phyloP scores from a whole-genome alignment of 208 protist species.

The Novymonas esmeraldas region DNA sequence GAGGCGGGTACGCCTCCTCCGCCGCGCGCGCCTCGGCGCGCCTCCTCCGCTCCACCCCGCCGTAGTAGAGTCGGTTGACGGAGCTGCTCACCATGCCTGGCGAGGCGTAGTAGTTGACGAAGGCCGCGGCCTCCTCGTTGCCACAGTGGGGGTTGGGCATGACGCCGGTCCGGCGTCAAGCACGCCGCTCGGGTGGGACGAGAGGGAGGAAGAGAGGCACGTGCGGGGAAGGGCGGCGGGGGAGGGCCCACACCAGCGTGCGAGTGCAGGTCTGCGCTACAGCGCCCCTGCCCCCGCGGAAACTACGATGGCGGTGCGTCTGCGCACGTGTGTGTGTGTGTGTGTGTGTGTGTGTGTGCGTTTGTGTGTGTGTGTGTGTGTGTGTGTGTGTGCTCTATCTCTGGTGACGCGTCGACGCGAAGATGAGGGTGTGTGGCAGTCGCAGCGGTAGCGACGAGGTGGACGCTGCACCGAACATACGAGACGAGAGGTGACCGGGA shows the following conservation, averaged over 20 bases:
- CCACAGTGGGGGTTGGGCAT: conserved; percentile 79
- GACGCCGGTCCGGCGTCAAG: no score
- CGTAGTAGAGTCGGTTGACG: conserved; percentile 73
- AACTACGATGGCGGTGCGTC: background rate
- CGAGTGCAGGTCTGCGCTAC: no score
- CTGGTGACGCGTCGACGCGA: no score
- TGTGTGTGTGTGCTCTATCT: no score
- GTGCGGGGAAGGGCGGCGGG: no score
- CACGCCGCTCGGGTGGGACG: no score
- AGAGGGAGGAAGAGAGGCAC: no score
- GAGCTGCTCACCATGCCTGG: conserved; percentile 66
- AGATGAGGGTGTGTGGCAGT: no score
- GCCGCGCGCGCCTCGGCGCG: conserved; percentile 47
- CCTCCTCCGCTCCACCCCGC: conserved; percentile 45
- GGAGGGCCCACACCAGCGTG: background rate
- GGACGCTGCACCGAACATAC: no score
- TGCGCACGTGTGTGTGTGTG: background rate
- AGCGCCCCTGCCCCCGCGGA: no score
- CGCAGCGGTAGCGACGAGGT: no score
- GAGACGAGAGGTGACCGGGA: no score
- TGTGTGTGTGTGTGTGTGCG: conserved; percentile 1
- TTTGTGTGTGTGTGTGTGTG: background rate
- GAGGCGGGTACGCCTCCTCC: conserved; percentile 49
- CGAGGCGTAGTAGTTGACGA: conserved; percentile 81
- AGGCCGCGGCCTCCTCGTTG: conserved; percentile 71